phyloP scores from a whole-genome alignment of 2,329 filamentous ascomycete species.

The Emergomyces orientalis region DNA sequence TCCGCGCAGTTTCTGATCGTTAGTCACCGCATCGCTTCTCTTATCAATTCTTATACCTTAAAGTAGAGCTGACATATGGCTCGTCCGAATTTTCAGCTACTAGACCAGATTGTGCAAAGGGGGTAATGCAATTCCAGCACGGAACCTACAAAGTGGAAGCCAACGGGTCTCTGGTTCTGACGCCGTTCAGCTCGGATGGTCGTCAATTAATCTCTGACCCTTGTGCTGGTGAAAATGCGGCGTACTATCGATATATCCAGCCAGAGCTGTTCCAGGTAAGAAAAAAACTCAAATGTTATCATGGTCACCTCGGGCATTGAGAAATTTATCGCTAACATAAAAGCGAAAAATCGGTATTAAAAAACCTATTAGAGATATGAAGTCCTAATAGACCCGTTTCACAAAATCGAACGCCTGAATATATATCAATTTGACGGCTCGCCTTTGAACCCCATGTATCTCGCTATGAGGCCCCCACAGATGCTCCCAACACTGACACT shows the following conservation, averaged over 20 bases:
- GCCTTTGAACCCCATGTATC: slow-evolving; percentile 59
- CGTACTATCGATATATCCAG: slow-evolving; percentile 60
- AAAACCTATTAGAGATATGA: slow-evolving; percentile 30
- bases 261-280: slow-evolving; percentile 52
- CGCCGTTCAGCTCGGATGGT: slow-evolving; percentile 56
- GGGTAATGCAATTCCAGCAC: slow-evolving; percentile 65
- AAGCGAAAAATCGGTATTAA: too few species aligned
- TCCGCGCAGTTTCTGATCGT: slow-evolving; percentile 61
- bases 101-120: slow-evolving; percentile 52
- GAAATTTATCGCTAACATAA: background rate
- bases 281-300: background rate
- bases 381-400: slow-evolving; percentile 49
- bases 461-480: slow-evolving; percentile 52
- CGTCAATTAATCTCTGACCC: slow-evolving; percentile 58
- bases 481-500: slow-evolving; percentile 62
- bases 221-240: slow-evolving; percentile 46
- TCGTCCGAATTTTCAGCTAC: slow-evolving; percentile 35
- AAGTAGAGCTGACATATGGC: background rate
- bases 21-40: slow-evolving; percentile 25
- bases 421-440: slow-evolving; percentile 55
- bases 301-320: too few species aligned
- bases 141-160: slow-evolving; percentile 49
- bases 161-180: slow-evolving; percentile 51
- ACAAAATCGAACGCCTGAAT: slow-evolving; percentile 54
- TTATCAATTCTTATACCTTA: background rate